Percentiles rank a stretch among this genome's conserved stretches.
These are phyloP conservation scores for Ophiostoma sp. DNA, from an alignment of 2,329 filamentous ascomycete genomes.

Conservation along the genomic window DNA sequence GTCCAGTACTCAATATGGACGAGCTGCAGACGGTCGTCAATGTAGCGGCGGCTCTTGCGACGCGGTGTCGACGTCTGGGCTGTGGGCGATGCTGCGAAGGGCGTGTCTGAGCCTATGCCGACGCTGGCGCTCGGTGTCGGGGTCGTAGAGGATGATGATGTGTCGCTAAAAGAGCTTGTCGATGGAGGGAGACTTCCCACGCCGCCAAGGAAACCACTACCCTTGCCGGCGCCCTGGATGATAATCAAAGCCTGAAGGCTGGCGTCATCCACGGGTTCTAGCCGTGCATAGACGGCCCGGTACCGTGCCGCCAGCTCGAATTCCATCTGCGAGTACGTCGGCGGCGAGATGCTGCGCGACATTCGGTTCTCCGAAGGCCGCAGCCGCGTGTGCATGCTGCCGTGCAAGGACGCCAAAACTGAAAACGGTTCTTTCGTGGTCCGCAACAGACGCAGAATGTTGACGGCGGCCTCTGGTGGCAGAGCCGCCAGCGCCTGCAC, in stretches of 20 bases:
- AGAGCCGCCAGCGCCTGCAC: not conserved
- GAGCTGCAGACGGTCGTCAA: slow-evolving; percentile 11
- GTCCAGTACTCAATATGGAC: slow-evolving; percentile 28
- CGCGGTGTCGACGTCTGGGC: not conserved
- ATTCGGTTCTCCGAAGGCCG: not conserved
- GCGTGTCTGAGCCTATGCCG: not conserved
- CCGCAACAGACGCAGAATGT: not conserved
- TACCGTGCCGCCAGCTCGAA: slow-evolving; percentile 8
- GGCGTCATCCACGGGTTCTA: not conserved
- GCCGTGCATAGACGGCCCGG: not conserved
- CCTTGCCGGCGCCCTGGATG: not conserved
- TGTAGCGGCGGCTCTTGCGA: not conserved
- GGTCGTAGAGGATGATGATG: not conserved
- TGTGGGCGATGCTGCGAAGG: not conserved
- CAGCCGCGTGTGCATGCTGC: slow-evolving; percentile 10
- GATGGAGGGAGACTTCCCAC: not conserved
- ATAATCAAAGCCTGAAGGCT: not conserved
- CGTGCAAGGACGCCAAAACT: not conserved
- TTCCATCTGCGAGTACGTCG: not conserved
- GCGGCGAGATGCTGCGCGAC: slow-evolving; percentile 1
- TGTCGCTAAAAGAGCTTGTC: no score
- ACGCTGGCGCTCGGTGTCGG: not conserved
- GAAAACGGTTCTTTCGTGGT: slow-evolving; percentile 8
- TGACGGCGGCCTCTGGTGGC: not conserved
- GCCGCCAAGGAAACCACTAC: not conserved